phyloP scores from a whole-genome alignment of 441 rosid species.

The Dalechampia spathulata region DNA sequence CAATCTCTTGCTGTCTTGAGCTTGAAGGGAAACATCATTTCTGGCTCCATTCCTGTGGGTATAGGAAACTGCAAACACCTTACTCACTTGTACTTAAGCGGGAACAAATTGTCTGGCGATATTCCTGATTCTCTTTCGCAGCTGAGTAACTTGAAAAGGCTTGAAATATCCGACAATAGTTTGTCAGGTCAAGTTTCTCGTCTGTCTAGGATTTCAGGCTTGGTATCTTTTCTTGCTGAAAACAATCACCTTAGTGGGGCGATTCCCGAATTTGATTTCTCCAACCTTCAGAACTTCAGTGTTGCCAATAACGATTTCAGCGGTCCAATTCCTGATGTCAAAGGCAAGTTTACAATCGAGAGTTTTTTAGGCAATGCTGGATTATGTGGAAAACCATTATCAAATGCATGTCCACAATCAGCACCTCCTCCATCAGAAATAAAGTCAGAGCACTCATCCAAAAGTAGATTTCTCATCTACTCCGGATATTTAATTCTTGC shows the following conservation, averaged over 20 bases:
- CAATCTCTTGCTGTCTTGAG: conserved; percentile 43
- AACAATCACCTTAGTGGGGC: conserved; percentile 39
- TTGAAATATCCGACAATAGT: conserved; percentile 36
- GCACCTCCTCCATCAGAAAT: conserved; percentile 23
- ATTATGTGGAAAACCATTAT: conserved; percentile 36
- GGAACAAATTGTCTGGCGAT: conserved; percentile 35
- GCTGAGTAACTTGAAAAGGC: conserved; percentile 39
- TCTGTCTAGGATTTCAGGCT: conserved; percentile 30
- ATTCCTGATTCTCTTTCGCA: conserved; percentile 37
- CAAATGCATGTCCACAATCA: conserved; percentile 30
- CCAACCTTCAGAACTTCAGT: conserved; percentile 36
- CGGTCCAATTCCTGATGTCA: conserved; percentile 44
- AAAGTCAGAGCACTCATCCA: conserved; percentile 16
- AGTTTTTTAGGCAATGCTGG: conserved; percentile 42
- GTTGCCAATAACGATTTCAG: conserved; percentile 52
- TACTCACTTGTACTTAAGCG: conserved; percentile 34
- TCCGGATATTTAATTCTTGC: conserved; percentile 40
- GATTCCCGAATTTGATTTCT: conserved; percentile 41
- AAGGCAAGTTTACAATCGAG: conserved; percentile 26
- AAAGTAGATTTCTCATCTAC: conserved; percentile 28
- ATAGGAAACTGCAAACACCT: conserved; percentile 38
- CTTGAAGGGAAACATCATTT: conserved; percentile 30
- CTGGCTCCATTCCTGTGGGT: conserved; percentile 29
- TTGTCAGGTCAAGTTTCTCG: conserved; percentile 41
- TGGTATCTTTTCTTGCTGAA: conserved; percentile 35